Evolutionary conservation across 2,329 filamentous ascomycete genomes (phyloP), one percentile per base, ranked within the genome.

Genomic region (Penicillium sp.): DNA sequence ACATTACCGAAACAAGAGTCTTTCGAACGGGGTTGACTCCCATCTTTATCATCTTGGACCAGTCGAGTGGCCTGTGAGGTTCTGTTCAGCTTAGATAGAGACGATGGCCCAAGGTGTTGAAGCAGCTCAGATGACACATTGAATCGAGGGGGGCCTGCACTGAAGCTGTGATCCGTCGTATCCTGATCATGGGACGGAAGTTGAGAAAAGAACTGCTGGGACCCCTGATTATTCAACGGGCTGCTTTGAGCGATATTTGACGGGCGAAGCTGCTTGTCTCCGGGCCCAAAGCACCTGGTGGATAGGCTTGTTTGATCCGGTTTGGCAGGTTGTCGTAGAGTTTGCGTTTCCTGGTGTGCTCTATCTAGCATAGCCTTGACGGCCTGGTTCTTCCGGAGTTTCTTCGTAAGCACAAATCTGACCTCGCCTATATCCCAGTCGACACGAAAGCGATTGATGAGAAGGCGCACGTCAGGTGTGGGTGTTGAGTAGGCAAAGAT

Each of bases 401-500:
- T 47, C 34, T 45, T 62, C 19, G 43, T 47, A 11, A 29, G 42
- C 20, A 29, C 39, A 23, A 45, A 36, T 28, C 42, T 54, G 28
- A 33, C 38, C 7, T 37, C 49, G 27, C 39, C 47, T 14, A 36
- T 34, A 8, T 51, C 45, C 48, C 45, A 57, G 23, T 48, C 46
- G 25, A 65, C 51, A 2, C 28, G 38, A 29, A 62, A 62, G 5
- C 45, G 35, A 28, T 51, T 52, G 27, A 64, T 40, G 11, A 48
- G 50, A 11, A 65, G 37, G 33, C 53, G 46, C 9, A 62, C 13
- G 7, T 54, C 51, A 4, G 60, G 53, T 3, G 41, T 26, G 3
- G 47, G 37, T 8, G 39, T 40, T 19, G 52, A 47, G 46, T 63
- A 58, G 21, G 53, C 52, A 28, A 69, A 54, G 33, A 68, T 54